These are phyloP conservation scores for Ogataea dorogensis DNA, from an alignment of 805 yeast genomes.

Conservation along the genomic window DNA sequence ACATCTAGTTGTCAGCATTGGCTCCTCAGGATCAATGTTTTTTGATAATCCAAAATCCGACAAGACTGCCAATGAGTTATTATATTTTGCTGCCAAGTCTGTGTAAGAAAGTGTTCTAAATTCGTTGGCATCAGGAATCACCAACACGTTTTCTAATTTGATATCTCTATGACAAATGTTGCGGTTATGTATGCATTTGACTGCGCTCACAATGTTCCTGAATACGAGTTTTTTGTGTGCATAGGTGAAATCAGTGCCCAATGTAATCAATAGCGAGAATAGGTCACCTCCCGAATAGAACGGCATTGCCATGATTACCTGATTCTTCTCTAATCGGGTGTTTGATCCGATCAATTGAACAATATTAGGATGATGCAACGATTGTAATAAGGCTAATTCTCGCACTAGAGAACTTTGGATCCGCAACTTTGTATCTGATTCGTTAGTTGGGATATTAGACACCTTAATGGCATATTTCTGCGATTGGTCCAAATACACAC, in stretches of 20 bases:
- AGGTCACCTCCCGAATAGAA: conserved; percentile 86
- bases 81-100: background rate
- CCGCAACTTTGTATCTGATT: conserved; percentile 43
- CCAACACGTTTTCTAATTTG: conserved; percentile 80
- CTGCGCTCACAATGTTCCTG: conserved; percentile 68
- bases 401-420: conserved; percentile 64
- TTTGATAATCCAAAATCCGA: conserved; percentile 92
- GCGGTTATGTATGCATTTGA: conserved; percentile 65
- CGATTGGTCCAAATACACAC: conserved; percentile 49
- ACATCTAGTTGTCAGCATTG: conserved; percentile 79
- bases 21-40: conserved; percentile 55
- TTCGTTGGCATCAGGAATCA: conserved; percentile 37
- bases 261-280: conserved; percentile 54
- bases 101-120: conserved; percentile 20
- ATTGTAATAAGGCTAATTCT: conserved; percentile 65
- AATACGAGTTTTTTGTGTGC: conserved; percentile 58
- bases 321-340: conserved; percentile 29
- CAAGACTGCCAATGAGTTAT: conserved; percentile 46
- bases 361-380: conserved; percentile 66
- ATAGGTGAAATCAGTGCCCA: conserved; percentile 45
- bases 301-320: conserved; percentile 58
- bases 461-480: conserved; percentile 68
- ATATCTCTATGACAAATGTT: conserved; percentile 86
- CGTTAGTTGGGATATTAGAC: conserved; percentile 37
- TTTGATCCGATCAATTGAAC: conserved; percentile 56